phyloP scores from a whole-genome alignment of 1,139 yeast species.

The Suhomyces atakaporum region DNA sequence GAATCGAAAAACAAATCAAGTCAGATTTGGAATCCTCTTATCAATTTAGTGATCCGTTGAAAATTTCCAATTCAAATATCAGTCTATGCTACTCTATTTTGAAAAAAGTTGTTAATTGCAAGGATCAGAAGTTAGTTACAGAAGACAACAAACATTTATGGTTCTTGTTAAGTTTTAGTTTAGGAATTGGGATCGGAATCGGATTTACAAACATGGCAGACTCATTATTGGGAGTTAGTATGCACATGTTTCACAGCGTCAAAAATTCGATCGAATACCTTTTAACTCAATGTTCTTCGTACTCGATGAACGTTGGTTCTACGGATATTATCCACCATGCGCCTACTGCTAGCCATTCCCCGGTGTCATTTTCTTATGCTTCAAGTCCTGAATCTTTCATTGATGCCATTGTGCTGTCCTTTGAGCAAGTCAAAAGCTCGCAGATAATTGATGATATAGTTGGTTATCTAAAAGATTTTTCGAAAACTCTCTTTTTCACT shows the following conservation, averaged over 20 bases:
- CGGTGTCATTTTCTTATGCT: slow-evolving; percentile 2
- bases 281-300: slow-evolving; percentile 2
- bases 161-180: slow-evolving; percentile 28
- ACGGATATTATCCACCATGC: slow-evolving; percentile 4
- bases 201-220: slow-evolving; percentile 28
- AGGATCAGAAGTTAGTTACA: slow-evolving; percentile 7
- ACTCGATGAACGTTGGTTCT: background rate
- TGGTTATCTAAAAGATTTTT: slow-evolving; percentile 8
- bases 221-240: slow-evolving; percentile 19
- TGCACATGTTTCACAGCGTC: slow-evolving; percentile 13
- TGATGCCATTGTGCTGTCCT: background rate
- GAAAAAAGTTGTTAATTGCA: slow-evolving; percentile 13
- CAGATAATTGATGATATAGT: slow-evolving; percentile 10
- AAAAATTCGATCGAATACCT: slow-evolving; percentile 3
- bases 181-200: slow-evolving; percentile 42
- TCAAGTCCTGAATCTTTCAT: slow-evolving; percentile 3
- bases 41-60: slow-evolving; percentile 37
- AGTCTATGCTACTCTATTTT: slow-evolving; percentile 20
- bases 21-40: slow-evolving; percentile 31
- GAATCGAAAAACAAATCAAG: slow-evolving; percentile 35
- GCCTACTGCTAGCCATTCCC: background rate
- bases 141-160: slow-evolving; percentile 4
- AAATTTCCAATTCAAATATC: slow-evolving; percentile 28
- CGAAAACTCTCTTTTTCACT: slow-evolving; percentile 13
- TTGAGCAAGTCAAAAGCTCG: slow-evolving; percentile 7